Conservation (phyloP, 805 yeast genomes). For the Teunomyces funiuensis region DNA sequence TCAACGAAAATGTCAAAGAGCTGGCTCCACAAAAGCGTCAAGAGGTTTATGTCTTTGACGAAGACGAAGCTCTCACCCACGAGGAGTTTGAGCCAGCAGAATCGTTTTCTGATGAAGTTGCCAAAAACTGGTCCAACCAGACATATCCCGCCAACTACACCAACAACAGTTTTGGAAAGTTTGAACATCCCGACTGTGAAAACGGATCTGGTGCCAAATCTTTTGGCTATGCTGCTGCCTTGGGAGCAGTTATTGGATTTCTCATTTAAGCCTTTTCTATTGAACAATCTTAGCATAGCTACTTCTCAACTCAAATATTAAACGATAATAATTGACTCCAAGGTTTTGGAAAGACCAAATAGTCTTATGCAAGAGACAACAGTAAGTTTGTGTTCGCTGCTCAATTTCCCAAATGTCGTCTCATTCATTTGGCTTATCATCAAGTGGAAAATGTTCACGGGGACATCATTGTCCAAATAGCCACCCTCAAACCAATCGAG, state of each 20-base stretch:
- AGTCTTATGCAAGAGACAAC: slow-evolving; percentile 45
- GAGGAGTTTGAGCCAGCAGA: slow-evolving; percentile 5
- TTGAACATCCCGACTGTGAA: slow-evolving; percentile 11
- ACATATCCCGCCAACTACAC: slow-evolving; percentile 6
- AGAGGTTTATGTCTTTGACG: slow-evolving; percentile 10
- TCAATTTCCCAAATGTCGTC: slow-evolving; percentile 22
- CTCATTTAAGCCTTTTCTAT: slow-evolving; percentile 6
- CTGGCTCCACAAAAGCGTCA: slow-evolving; percentile 3
- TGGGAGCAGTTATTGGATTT: slow-evolving; percentile 13
- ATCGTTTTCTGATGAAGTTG: background rate
- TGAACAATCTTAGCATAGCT: background rate
- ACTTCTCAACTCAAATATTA: slow-evolving; percentile 1
- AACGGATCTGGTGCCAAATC: slow-evolving; percentile 11
- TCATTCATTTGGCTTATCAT: slow-evolving; percentile 19
- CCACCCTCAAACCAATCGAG: slow-evolving; percentile 32
- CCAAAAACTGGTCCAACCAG: background rate
- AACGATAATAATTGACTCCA: slow-evolving; percentile 20
- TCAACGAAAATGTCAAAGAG: background rate
- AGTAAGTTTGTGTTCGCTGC: slow-evolving; percentile 20
- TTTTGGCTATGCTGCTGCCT: slow-evolving; percentile 10
- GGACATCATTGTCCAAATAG: slow-evolving; percentile 16
- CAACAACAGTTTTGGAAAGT: slow-evolving; percentile 9
- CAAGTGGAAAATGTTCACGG: slow-evolving; percentile 13
- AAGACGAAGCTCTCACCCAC: slow-evolving; percentile 10
- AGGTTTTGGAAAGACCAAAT: slow-evolving; percentile 40